A percentile compares a stretch with the other conserved stretches of the same genome.
Evolutionary conservation across 1,284 basidiomycete species (phyloP).

Genomic region (Pisolithus thermaeus): DNA sequence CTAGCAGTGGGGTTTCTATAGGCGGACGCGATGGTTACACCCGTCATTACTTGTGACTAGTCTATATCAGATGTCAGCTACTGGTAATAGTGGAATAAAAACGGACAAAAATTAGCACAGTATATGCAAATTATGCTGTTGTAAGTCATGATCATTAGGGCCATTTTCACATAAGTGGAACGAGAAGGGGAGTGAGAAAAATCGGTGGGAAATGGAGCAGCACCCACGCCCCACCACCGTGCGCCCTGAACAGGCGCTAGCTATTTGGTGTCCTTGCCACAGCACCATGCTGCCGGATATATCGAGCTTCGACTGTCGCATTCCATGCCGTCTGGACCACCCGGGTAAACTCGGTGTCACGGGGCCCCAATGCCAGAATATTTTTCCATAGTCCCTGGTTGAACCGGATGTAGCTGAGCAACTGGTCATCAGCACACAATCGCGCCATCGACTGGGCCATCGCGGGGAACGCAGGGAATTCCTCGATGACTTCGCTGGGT

Average conservation of each 20-base stretch:
- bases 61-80: slow-evolving; percentile 11
- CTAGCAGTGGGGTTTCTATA: background rate
- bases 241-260: slow-evolving; percentile 7
- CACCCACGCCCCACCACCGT: slow-evolving; percentile 13
- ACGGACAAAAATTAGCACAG: slow-evolving; percentile 17
- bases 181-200: slow-evolving; percentile 11
- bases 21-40: background rate
- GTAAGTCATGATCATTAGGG: slow-evolving; percentile 23
- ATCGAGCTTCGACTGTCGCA: slow-evolving; percentile 37
- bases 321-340: slow-evolving; percentile 38
- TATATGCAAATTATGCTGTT: slow-evolving; percentile 6
- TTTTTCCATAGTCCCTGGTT: slow-evolving; percentile 44
- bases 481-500: slow-evolving; percentile 34
- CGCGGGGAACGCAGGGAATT: slow-evolving; percentile 46
- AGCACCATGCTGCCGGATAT: slow-evolving; percentile 20
- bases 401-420: slow-evolving; percentile 26
- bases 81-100: slow-evolving; percentile 2
- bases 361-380: slow-evolving; percentile 33
- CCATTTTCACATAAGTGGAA: slow-evolving; percentile 17
- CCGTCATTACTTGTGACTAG: slow-evolving; percentile 18
- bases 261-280: slow-evolving; percentile 12
- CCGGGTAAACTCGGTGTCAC: slow-evolving; percentile 30
- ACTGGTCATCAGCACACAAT: slow-evolving; percentile 24
- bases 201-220: slow-evolving; percentile 3
- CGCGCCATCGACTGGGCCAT: slow-evolving; percentile 44